phyloP scores from a whole-genome alignment of 2,329 filamentous ascomycete genomes.

The Dactylellina drechsleri region DNA sequence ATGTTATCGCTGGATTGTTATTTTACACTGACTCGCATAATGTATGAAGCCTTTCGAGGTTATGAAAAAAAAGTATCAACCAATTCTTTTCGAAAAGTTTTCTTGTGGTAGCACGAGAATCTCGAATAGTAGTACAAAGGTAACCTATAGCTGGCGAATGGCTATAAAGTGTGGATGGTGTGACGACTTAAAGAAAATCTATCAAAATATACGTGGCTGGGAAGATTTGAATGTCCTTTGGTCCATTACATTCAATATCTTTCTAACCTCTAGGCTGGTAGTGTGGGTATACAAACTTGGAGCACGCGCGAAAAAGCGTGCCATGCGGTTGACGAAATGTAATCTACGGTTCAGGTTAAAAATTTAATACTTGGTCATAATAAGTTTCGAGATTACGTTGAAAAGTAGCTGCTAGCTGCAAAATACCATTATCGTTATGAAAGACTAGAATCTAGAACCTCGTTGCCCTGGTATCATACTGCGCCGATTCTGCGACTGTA shows the following conservation, averaged over 20 bases:
- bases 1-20: conserved; percentile 17
- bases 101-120: conserved; percentile 23
- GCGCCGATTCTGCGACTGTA: no score
- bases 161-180: conserved; percentile 4
- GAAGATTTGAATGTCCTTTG: not conserved
- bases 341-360: no score
- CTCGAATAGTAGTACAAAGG: conserved; percentile 28
- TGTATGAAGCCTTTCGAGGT: conserved; percentile 43
- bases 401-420: no score
- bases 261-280: not conserved
- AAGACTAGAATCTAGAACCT: no score
- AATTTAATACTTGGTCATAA: no score
- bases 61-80: conserved; percentile 18
- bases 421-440: no score
- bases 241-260: not conserved
- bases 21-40: conserved; percentile 21
- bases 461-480: no score
- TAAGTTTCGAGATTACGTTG: no score
- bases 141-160: conserved; percentile 6
- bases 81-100: not conserved
- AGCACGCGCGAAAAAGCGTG: no score
- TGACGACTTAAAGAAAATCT: not conserved
- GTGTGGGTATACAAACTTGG: no score
- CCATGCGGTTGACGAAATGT: no score
- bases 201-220: conserved; percentile 1